phyloP scores from a whole-genome alignment of 2,329 filamentous ascomycete genomes.

The Ophiostoma australiae region DNA sequence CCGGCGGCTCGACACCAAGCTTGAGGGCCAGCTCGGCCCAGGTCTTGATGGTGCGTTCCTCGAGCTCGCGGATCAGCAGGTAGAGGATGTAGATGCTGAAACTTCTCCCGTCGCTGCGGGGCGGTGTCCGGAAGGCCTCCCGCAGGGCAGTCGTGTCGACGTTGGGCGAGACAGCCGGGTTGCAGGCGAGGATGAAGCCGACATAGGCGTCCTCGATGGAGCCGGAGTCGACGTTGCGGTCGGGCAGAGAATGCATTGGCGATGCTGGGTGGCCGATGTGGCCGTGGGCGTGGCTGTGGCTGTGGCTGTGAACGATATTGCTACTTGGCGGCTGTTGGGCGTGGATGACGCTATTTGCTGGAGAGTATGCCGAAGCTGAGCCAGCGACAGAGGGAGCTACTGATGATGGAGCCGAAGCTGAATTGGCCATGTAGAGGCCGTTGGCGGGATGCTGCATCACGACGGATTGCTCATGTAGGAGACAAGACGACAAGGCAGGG shows the following conservation, averaged over 20 bases:
- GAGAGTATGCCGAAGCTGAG: not conserved
- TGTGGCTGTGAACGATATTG: not conserved
- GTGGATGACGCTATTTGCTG: not conserved
- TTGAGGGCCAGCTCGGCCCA: slow-evolving; percentile 85
- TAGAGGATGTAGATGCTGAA: slow-evolving; percentile 76
- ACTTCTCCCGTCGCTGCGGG: slow-evolving; percentile 79
- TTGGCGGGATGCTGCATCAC: slow-evolving; percentile 19
- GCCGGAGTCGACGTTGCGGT: slow-evolving; percentile 60
- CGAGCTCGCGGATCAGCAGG: slow-evolving; percentile 71
- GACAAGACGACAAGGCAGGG: not conserved
- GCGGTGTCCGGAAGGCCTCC: slow-evolving; percentile 71
- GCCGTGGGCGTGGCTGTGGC: not conserved
- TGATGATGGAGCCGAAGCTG: slow-evolving; percentile 10
- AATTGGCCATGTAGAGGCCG: slow-evolving; percentile 18
- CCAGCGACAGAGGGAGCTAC: not conserved
- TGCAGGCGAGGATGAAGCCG: slow-evolving; percentile 83
- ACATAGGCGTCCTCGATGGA: slow-evolving; percentile 80
- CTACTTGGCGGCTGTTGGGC: not conserved
- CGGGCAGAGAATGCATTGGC: slow-evolving; percentile 48
- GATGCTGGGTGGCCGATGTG: not conserved
- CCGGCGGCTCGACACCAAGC: slow-evolving; percentile 82
- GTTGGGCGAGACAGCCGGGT: slow-evolving; percentile 68
- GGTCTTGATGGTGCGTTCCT: slow-evolving; percentile 80
- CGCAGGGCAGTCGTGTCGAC: slow-evolving; percentile 66
- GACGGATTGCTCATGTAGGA: slow-evolving; percentile 12